Evolutionary conservation across 768 basidiomycete species (phyloP), one percentile per base, ranked within the genome.

Genomic region (Macrolepiota dolichaula): DNA sequence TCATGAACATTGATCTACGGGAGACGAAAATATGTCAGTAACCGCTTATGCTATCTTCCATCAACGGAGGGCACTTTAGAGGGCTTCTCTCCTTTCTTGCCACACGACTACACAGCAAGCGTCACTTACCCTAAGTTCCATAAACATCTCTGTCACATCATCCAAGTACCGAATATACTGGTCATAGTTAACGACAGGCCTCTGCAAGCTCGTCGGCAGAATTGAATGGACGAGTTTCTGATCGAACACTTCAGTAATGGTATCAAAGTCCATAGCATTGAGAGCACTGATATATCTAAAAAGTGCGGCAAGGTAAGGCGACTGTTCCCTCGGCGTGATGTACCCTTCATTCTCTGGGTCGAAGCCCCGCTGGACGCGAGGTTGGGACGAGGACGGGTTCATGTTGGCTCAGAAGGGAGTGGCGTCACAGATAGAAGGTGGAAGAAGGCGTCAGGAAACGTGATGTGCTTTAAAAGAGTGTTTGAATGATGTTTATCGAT

Each of bases 121-220:
- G 3, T n/a, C 15, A 66, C 70, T 60, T 62, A 76, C 76, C 63
- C 70, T 65, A 57, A 70, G 72, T 0, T 56, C 42, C 35, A 64
- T 67, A 60, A 76, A 72, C 38, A 75, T 57, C 7, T 65, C 65
- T 40, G 70, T 63, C 17, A 75, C 27, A 11, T 66, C 69, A 47
- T 62, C 66, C 57, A 73, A 66, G 55, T 75, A 76, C 17, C 71
- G 67, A 32, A 66, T 55, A 62, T 75, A 77, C 51, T 73, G 69
- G 19, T 69, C 67, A 59, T 75, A 76, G 61, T 70, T 74, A 37
- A 75, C 67, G 17, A 76, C 72, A 10, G 74, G 75, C 50, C 73
- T 68, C 46, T 70, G 70, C 25, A 78, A 62, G 15, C 72, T 72
- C 24, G 67, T 62, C 2, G 77, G 77, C 10, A 78, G 63, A 50